phyloP scores from a whole-genome alignment of 2,329 filamentous ascomycete species.

The Trematosphaeria pertusa region DNA sequence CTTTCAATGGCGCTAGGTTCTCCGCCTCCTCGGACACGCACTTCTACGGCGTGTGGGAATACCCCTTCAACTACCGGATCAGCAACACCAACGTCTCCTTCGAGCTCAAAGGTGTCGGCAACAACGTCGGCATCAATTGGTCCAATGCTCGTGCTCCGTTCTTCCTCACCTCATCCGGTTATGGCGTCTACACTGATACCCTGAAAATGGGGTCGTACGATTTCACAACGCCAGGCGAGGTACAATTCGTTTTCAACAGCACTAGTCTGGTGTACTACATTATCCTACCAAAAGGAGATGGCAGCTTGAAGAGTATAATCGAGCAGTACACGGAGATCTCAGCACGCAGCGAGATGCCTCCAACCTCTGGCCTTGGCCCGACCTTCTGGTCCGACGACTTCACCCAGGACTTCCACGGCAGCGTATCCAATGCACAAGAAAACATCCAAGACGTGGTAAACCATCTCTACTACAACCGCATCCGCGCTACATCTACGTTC shows the following conservation, averaged over 20 bases:
- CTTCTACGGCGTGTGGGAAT: conserved; percentile 38
- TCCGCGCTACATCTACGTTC: conserved; percentile 43
- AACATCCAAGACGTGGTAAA: conserved; percentile 45
- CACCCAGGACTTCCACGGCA: conserved; percentile 42
- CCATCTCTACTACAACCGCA: conserved; percentile 39
- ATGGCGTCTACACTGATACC: conserved; percentile 45
- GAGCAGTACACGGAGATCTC: conserved; percentile 36
- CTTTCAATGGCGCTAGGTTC: conserved; percentile 31
- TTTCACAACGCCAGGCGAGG: conserved; percentile 30
- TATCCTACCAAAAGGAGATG: conserved; percentile 25
- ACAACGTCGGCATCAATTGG: conserved; percentile 43
- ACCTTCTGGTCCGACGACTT: conserved; percentile 48
- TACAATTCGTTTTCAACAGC: conserved; percentile 40
- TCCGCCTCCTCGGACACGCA: conserved; percentile 10
- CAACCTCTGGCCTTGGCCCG: conserved; percentile 42
- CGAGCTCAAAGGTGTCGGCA: conserved; percentile 37
- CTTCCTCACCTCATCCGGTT: conserved; percentile 40
- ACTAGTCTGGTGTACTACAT: conserved; percentile 41
- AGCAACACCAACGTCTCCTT: conserved; percentile 30
- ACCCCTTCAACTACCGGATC: conserved; percentile 31
- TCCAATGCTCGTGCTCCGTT: conserved; percentile 46
- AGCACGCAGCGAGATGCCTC: conserved; percentile 37
- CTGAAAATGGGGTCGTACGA: conserved; percentile 40
- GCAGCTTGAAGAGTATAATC: conserved; percentile 30
- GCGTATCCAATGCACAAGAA: conserved; percentile 40